Conservation (phyloP, 345 rosid genomes). For the Melaleuca alternifolia region DNA sequence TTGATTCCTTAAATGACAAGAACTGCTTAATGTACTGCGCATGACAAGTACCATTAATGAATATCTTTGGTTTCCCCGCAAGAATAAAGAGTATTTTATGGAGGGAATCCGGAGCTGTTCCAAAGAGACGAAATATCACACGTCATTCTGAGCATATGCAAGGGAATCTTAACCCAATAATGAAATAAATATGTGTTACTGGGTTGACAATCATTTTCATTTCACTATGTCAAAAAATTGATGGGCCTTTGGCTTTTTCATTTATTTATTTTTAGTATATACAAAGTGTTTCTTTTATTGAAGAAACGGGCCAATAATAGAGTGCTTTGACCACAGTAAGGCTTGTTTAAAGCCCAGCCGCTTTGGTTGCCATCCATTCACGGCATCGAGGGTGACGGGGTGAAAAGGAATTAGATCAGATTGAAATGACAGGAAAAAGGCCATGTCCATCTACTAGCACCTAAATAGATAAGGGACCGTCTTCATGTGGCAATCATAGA, state of each 20-base stretch:
- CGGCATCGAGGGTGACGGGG: neutral
- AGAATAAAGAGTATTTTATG: neutral
- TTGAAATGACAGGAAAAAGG: neutral
- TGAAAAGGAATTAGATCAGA: neutral
- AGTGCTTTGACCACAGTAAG: slow-evolving; percentile 21
- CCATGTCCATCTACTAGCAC: neutral
- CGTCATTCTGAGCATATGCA: slow-evolving; percentile 1
- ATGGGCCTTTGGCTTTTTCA: neutral
- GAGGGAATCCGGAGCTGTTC: slow-evolving; percentile 4
- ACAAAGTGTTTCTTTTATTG: neutral
- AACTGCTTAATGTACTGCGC: neutral
- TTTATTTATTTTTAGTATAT: neutral
- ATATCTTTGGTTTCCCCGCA: neutral
- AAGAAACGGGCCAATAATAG: slow-evolving; percentile 2
- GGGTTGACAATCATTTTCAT: neutral
- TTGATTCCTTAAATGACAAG: neutral
- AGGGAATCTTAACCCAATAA: neutral
- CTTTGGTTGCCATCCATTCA: slow-evolving; percentile 7
- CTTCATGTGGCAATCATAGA: neutral
- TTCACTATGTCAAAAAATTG: neutral
- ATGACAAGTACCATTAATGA: neutral
- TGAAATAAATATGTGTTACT: neutral
- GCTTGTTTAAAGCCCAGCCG: slow-evolving; percentile 1
- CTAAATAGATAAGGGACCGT: neutral
- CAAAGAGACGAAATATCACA: slow-evolving; percentile 4